phyloP scores from a whole-genome alignment of 768 basidiomycete genomes.

The Arthromyces matolae region DNA sequence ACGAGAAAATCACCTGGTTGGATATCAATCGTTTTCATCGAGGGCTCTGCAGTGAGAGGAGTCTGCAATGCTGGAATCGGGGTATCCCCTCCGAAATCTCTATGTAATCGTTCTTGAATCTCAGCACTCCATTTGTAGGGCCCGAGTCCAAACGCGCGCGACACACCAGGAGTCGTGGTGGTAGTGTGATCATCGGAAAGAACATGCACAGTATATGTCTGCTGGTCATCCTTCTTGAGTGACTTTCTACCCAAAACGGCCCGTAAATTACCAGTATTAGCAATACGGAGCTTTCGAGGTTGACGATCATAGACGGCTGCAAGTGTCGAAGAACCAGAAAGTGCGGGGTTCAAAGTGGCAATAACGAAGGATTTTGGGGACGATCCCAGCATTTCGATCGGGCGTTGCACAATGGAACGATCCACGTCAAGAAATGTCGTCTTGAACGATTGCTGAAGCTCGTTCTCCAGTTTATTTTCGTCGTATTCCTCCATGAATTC shows the following conservation, averaged over 20 bases:
- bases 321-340: conserved; percentile 6
- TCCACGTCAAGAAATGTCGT: conserved; percentile 7
- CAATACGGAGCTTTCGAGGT: conserved; percentile 4
- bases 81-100: conserved; percentile 4
- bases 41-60: conserved; percentile 30
- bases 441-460: not conserved
- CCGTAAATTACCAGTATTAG: conserved; percentile 2
- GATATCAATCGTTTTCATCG: conserved; percentile 39
- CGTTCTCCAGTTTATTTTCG: not conserved
- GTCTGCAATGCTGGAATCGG: not conserved
- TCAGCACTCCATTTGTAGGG: conserved; percentile 7
- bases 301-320: conserved; percentile 4
- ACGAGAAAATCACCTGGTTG: conserved; percentile 52
- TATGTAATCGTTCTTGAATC: conserved; percentile 2
- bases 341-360: not conserved
- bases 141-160: conserved; percentile 3
- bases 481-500: not conserved
- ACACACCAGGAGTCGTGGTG: not conserved
- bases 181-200: conserved; percentile 3
- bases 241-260: conserved; percentile 5
- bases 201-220: not conserved
- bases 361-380: not conserved
- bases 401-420: not conserved
- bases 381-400: not conserved
- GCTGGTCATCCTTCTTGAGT: not conserved